Evolutionary conservation across 805 yeast genomes (phyloP), one percentile per base, ranked within the genome.

Genomic region (Starmera quercuum): DNA sequence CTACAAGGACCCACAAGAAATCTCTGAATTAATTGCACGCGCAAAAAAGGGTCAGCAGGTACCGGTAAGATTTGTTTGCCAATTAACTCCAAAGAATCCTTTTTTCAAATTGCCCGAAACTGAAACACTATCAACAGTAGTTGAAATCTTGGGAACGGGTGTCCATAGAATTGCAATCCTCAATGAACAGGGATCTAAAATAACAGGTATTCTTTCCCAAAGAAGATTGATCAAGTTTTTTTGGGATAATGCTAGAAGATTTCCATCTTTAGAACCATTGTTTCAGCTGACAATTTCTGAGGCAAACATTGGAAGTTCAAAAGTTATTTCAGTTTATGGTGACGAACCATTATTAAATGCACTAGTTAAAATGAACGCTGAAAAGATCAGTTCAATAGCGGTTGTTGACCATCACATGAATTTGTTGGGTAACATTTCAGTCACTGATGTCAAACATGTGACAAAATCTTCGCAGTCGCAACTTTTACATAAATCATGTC

Each of bases 241-340:
- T 35, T 90, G 97, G 97, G 95, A 85, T 38, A 85, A 92, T 54
- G 94, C 95, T 20, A 71, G 95, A 41, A 63, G 83, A 37, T 92
- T 90, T 63, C 83, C 86, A 3, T 68, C 78, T 14, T 71, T 92
- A 54, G 97, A 90, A 49, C 71, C 78, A 17, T 62, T 85, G 33
- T 73, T 86, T 39, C 78, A 74, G 47, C 66, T 77, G 8, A 65
- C 92, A 2, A 58, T 90, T 33, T 75, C 71, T 37, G 86, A 83
- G 32, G 68, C 88, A 42, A 72, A 75, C 34, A 82, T 92, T 36
- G 97, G 97, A 6, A 72, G 75, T 10, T 52, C 64, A 13, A 68
- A 75, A 34, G 95, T 94, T 19, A 71, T 87, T 20, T 75, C 92
- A 7, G 83, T 92, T 27, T 78, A 66, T 46, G 97, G 95, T 29